These are phyloP conservation scores for Rutidosis leptorrhynchoides DNA, from an alignment of 129 eudicot genomes.

Conservation along the genomic window DNA sequence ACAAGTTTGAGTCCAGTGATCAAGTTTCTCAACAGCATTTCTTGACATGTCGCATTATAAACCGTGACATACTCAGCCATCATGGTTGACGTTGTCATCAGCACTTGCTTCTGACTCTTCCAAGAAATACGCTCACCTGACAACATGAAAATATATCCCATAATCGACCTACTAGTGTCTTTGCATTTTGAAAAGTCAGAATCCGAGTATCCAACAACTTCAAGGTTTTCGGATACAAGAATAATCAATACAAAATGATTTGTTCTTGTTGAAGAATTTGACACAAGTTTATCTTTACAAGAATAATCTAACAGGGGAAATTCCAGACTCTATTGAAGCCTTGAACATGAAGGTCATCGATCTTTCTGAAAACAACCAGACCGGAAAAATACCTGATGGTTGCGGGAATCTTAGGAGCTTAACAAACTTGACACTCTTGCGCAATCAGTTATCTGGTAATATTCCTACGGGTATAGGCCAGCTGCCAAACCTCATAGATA, in stretches of 20 bases:
- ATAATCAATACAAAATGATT: conserved; percentile 46
- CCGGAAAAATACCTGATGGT: conserved; percentile 52
- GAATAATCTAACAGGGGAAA: conserved; percentile 53
- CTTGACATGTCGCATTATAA: too few species aligned
- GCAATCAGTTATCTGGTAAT: conserved; percentile 63
- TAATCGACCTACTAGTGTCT: too few species aligned
- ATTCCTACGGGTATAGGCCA: conserved; percentile 50
- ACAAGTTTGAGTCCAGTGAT: too few species aligned
- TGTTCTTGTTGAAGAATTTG: conserved; percentile 60
- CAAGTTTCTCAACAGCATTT: too few species aligned
- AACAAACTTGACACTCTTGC: conserved; percentile 40
- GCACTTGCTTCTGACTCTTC: too few species aligned
- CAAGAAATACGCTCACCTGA: too few species aligned
- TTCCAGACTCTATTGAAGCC: conserved; percentile 53
- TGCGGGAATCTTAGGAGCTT: conserved; percentile 46
- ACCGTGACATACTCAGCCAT: too few species aligned
- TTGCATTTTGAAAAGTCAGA: too few species aligned
- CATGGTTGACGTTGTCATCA: too few species aligned
- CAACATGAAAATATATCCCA: too few species aligned
- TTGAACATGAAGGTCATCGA: conserved; percentile 47
- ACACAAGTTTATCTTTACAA: conserved; percentile 42
- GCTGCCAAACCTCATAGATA: conserved; percentile 39
- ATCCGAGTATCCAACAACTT: too few species aligned
- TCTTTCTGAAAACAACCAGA: conserved; percentile 48
- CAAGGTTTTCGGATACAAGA: too few species aligned